phyloP scores from a whole-genome alignment of 208 protist genomes.

The Crithidia thermophila region DNA sequence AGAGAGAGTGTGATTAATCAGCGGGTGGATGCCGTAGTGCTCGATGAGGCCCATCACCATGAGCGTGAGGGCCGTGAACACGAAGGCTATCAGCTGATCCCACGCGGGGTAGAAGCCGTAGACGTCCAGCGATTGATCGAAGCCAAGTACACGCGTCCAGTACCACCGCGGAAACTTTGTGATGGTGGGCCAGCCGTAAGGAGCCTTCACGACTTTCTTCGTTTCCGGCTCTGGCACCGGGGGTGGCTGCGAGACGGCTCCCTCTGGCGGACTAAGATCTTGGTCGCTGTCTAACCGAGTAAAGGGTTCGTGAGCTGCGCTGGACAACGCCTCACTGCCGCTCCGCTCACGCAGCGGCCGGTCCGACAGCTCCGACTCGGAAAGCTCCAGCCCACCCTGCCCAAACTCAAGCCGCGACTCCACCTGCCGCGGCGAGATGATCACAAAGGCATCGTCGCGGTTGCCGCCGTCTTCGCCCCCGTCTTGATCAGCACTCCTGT shows the following conservation, averaged over 20 bases:
- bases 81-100: conserved; percentile 50
- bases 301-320: conserved; percentile 4
- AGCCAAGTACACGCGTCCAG: conserved; percentile 51
- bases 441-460: not conserved
- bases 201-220: conserved; percentile 23
- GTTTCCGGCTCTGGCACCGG: not conserved
- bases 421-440: not conserved
- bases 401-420: conserved; percentile 30
- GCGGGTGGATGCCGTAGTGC: conserved; percentile 56
- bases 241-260: not conserved
- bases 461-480: not conserved
- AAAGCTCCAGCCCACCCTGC: conserved; percentile 25
- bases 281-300: conserved; percentile 1
- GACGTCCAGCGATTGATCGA: conserved; percentile 50
- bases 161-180: conserved; percentile 57
- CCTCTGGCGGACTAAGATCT: not conserved
- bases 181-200: conserved; percentile 36
- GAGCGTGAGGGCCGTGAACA: conserved; percentile 55
- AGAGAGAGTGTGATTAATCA: conserved; percentile 41
- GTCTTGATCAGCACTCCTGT: too few relatives aligned
- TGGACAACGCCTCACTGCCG: not conserved
- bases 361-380: conserved; percentile 30
- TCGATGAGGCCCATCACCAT: conserved; percentile 58
- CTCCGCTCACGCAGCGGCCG: conserved; percentile 14
- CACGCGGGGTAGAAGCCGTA: conserved; percentile 57